phyloP scores from a whole-genome alignment of 2,329 filamentous ascomycete genomes.

The Pestalotiopsis sp. region DNA sequence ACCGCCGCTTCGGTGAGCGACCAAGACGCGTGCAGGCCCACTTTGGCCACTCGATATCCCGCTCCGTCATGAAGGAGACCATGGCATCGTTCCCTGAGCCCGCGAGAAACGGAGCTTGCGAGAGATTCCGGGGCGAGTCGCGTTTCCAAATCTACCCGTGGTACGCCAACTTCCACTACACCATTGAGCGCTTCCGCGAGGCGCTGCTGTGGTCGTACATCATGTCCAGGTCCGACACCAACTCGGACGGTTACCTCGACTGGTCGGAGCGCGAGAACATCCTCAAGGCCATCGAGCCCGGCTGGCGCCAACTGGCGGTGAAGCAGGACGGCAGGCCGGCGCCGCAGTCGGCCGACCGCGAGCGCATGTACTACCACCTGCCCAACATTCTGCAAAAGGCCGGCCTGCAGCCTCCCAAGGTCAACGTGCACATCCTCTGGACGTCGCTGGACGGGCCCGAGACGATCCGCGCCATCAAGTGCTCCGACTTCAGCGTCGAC shows the following conservation, averaged over 20 bases:
- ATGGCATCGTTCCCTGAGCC: conserved; percentile 41
- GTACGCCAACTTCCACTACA: conserved; percentile 43
- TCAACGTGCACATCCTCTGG: conserved; percentile 40
- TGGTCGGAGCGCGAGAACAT: conserved; percentile 38
- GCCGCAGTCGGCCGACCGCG: conserved; percentile 29
- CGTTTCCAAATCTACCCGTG: conserved; percentile 43
- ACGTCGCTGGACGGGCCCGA: conserved; percentile 41
- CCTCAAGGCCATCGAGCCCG: conserved; percentile 35
- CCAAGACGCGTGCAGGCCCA: conserved; percentile 42
- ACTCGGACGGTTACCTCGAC: conserved; percentile 39
- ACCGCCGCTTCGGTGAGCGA: conserved; percentile 43
- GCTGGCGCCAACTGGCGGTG: conserved; percentile 23
- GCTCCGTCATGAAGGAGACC: conserved; percentile 38
- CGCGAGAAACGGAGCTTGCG: conserved; percentile 36
- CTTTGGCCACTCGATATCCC: conserved; percentile 41
- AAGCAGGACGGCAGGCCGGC: conserved; percentile 30
- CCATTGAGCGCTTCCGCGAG: conserved; percentile 42
- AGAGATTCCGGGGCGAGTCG: conserved; percentile 42
- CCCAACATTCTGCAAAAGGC: conserved; percentile 33
- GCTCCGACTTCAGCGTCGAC: conserved; percentile 39
- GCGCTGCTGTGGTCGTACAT: conserved; percentile 43
- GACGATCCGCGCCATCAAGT: conserved; percentile 39
- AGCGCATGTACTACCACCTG: conserved; percentile 39
- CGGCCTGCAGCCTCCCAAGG: conserved; percentile 38
- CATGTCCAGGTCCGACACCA: conserved; percentile 36